Evolutionary conservation across 2,329 filamentous ascomycete genomes (phyloP), one percentile per base, ranked within the genome.

Genomic region (Zymoseptoria passerinii): DNA sequence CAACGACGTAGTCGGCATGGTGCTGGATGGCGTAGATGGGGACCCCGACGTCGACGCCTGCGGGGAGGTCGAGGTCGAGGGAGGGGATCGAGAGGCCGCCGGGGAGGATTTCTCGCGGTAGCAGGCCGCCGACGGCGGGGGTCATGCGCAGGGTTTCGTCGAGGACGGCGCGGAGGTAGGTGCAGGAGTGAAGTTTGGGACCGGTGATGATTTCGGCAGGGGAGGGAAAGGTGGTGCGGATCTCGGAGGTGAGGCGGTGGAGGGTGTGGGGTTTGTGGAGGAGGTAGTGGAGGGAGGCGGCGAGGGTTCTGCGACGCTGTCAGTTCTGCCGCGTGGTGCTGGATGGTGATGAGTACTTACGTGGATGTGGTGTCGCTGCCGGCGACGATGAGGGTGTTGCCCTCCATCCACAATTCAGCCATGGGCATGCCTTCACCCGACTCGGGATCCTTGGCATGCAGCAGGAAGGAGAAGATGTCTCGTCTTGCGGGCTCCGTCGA

Each of bases 301-400:
- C 54, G n/a, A 66, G 54, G 4, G 64, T 66, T 48, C 62, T 63
- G 40, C 1, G 27, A 48, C 50, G 48, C 18, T 35, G 54, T 50
- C 27, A 50, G 40, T 44, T 28, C 16, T 4, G 19, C 8, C 9
- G 18, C 4, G 48, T 4, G 9, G 20, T 8, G n/a, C 18, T 23
- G 19, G 27, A 35, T 18, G 10, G 9, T 23, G 52, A 20, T 72
- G 66, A 64, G 76, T 68, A 27, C 74, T 71, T 55, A 63, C 6
- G 75, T 77, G 1, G 75, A 75, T 1, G 75, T 76, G 4, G 76
- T 78, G 57, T 78, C 76, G 1, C 52, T 66, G 59, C 73, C 78
- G 13, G 78, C 78, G 49, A 79, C 77, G 59, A 81, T 80, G 23
- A 81, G 64, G 2, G 78, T 69, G 55, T 78, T 76, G 40, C 74